Evolutionary conservation across 2,329 filamentous ascomycete genomes (phyloP), one percentile per base, ranked within the genome.

Genomic region (Rhinocladiella mackenziei): DNA sequence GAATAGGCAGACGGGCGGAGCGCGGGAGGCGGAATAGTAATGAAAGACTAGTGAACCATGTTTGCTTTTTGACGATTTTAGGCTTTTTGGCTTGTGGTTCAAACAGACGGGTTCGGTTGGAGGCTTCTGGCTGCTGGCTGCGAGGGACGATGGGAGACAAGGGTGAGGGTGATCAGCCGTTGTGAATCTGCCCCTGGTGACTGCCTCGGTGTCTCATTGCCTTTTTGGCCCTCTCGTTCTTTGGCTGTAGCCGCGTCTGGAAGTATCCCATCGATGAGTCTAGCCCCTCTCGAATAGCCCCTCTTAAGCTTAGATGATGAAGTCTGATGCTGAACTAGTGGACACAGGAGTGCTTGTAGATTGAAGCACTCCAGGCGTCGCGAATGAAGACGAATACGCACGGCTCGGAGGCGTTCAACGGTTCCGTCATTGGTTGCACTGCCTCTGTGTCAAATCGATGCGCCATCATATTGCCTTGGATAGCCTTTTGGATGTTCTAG

Each of bases 201-300:
- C 23, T 20, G 31, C 25, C 14, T 17, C 5, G 5, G 30, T 13
- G 30, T 28, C 14, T 14, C 11, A 11, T 31, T 6, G 25, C 15
- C 30, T 32, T 31, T 33, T 30, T 34, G 19, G 4, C 18, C n/a
- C 29, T 20, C 25, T 4, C 34, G 11, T 5, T 23, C 29, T 29
- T 31, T 36, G 33, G 33, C 18, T 22, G 20, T 30, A 33, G 40
- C 25, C 18, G 30, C 43, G 31, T 40, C 37, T 36, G 29, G 37
- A 40, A 40, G 43, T 15, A 35, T 40, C 37, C 32, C 30, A 45
- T 40, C 15, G 37, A 31, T 17, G 20, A 30, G 43, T 40, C 43
- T 19, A 40, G 36, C 20, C 37, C 30, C 34, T 36, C 35, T 37
- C 22, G 33, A 29, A 39, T 17, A 28, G 5, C 17, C 17, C 30